These are phyloP conservation scores for Nitzschia inconspicua DNA, from an alignment of 108 stramenopile species.

Conservation along the genomic window DNA sequence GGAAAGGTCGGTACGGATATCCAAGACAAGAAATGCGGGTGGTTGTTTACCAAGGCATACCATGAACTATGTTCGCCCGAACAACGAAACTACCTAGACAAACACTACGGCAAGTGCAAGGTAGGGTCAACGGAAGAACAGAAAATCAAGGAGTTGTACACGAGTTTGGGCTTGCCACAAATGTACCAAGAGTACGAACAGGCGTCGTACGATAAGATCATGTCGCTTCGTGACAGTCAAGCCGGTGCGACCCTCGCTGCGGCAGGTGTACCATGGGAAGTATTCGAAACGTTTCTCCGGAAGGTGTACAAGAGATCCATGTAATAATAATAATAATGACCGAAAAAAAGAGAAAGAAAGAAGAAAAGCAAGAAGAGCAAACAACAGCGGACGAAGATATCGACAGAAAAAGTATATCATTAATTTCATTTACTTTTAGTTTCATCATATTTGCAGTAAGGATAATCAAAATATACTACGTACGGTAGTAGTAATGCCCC, in stretches of 20 bases:
- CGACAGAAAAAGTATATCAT: too few relatives aligned
- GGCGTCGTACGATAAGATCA: slow-evolving; percentile 52
- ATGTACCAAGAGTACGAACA: slow-evolving; percentile 76
- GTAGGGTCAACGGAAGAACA: slow-evolving; percentile 36
- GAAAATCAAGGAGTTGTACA: slow-evolving; percentile 67
- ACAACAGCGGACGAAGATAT: too few relatives aligned
- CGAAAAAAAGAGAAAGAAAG: too few relatives aligned
- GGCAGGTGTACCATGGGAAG: slow-evolving; percentile 52
- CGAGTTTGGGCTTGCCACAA: slow-evolving; percentile 56
- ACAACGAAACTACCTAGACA: slow-evolving; percentile 25
- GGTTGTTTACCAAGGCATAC: slow-evolving; percentile 57
- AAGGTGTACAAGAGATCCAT: slow-evolving; percentile 87
- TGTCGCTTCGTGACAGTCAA: slow-evolving; percentile 43
- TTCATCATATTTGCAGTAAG: too few relatives aligned
- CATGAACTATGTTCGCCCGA: slow-evolving; percentile 19
- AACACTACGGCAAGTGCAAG: slow-evolving; percentile 81
- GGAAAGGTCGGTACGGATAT: slow-evolving; percentile 99
- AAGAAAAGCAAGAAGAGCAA: too few relatives aligned
- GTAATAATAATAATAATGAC: too few relatives aligned
- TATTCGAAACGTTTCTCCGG: slow-evolving; percentile 67
- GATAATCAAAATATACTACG: too few relatives aligned
- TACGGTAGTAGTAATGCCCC: too few relatives aligned
- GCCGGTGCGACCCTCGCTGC: slow-evolving; percentile 12
- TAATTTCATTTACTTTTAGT: too few relatives aligned
- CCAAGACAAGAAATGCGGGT: slow-evolving; percentile 99